These are phyloP conservation scores for Glycine tomentella DNA, from an alignment of 306 rosid species.

Conservation along the genomic window DNA sequence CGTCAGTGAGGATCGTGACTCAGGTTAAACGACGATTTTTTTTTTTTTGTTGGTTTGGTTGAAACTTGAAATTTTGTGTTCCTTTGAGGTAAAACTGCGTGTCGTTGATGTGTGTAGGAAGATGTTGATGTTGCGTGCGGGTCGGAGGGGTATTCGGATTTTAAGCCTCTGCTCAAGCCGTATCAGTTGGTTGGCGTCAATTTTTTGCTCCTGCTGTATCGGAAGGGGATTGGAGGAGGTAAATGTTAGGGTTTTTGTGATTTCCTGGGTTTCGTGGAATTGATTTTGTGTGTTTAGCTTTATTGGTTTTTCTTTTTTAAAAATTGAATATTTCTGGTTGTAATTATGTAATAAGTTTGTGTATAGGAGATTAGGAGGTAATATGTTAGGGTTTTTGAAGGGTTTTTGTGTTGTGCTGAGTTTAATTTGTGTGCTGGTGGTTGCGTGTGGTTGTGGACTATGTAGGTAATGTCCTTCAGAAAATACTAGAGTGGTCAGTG, in stretches of 20 bases:
- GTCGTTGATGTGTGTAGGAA: slow-evolving; percentile 55
- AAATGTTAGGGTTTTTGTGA: slow-evolving; percentile 36
- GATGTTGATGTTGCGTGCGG: slow-evolving; percentile 82
- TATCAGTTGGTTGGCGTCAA: slow-evolving; percentile 97
- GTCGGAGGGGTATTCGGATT: slow-evolving; percentile 77
- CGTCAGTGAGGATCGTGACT: slow-evolving; percentile 82
- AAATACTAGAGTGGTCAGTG: background rate
- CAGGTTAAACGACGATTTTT: slow-evolving; percentile 65
- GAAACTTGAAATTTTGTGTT: slow-evolving; percentile 3
- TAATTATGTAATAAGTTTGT: slow-evolving; percentile 19
- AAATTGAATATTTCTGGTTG: slow-evolving; percentile 13
- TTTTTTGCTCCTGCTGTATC: slow-evolving; percentile 85
- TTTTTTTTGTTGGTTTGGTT: background rate
- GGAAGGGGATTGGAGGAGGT: slow-evolving; percentile 97
- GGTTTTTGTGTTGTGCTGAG: background rate
- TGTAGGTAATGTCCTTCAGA: too few species aligned
- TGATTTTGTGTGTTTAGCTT: background rate
- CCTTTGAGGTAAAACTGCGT: background rate
- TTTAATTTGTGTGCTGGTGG: background rate
- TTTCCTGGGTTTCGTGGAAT: background rate
- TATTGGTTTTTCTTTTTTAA: background rate
- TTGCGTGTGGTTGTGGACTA: background rate
- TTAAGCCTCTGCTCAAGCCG: slow-evolving; percentile 89
- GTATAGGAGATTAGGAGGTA: slow-evolving; percentile 8
- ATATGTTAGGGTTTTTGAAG: background rate